These are phyloP conservation scores for Euphorbia lathyris DNA, from an alignment of 345 rosid species.

Conservation along the genomic window DNA sequence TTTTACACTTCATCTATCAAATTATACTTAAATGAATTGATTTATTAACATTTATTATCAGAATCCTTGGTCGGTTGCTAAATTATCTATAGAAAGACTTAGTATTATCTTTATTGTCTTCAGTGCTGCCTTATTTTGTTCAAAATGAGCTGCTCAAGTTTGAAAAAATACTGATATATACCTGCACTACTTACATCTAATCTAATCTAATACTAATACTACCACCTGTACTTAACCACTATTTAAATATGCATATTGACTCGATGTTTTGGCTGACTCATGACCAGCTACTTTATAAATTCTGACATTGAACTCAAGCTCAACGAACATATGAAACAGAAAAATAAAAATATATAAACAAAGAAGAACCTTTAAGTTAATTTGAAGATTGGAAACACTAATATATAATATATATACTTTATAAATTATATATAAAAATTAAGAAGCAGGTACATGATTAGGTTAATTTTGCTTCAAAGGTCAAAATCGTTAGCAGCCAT, in stretches of 20 bases:
- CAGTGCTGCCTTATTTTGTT: not conserved
- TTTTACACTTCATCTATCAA: too few relatives aligned
- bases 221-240: not conserved
- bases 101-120: not conserved
- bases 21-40: too few relatives aligned
- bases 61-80: not conserved
- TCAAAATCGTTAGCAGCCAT: constrained; percentile 13
- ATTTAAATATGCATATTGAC: not conserved
- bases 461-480: constrained; percentile 7
- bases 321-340: not conserved
- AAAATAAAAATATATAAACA: not conserved
- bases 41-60: not conserved
- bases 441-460: not conserved
- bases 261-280: not conserved
- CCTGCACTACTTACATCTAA: not conserved
- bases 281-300: not conserved
- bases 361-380: not conserved
- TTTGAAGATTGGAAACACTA: not conserved
- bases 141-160: not conserved
- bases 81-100: not conserved
- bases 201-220: not conserved
- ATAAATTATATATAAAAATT: not conserved
- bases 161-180: not conserved
- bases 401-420: too few relatives aligned
- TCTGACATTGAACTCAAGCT: not conserved